phyloP scores from a whole-genome alignment of 768 basidiomycete genomes.

The Lentinula aciculospora region DNA sequence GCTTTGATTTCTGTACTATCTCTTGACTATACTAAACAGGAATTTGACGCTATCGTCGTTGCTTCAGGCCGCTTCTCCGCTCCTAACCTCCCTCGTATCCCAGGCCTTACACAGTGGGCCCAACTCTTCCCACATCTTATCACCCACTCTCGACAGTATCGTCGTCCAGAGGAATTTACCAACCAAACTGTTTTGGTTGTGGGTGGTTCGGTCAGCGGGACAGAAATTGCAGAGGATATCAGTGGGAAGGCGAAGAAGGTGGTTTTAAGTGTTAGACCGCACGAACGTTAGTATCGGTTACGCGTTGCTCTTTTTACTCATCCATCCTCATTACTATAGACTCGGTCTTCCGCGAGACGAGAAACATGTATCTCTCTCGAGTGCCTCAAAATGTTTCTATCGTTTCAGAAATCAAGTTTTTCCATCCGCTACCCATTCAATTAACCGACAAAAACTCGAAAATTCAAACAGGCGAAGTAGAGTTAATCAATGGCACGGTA shows the following conservation, averaged over 20 bases:
- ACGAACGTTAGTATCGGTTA: not conserved
- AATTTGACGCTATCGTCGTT: constrained; percentile 29
- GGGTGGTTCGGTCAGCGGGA: constrained; percentile 30
- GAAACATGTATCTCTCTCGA: not conserved
- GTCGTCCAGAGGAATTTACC: constrained; percentile 27
- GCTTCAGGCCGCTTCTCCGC: constrained; percentile 29
- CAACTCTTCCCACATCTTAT: constrained; percentile 26
- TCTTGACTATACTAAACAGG: constrained; percentile 15
- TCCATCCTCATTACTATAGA: not conserved
- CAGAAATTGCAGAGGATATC: constrained; percentile 18
- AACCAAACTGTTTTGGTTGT: constrained; percentile 37
- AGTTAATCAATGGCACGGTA: constrained; percentile 32
- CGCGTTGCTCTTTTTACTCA: too few species aligned
- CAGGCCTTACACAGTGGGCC: constrained; percentile 29
- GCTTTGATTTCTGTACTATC: not conserved
- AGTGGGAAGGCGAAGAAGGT: constrained; percentile 24
- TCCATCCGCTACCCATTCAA: constrained; percentile 19
- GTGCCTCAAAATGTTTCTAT: constrained; percentile 26
- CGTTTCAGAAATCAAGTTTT: constrained; percentile 33
- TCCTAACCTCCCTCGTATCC: constrained; percentile 25
- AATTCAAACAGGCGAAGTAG: constrained; percentile 22
- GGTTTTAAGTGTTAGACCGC: constrained; percentile 24
- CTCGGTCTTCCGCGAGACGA: not conserved
- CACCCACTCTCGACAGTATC: constrained; percentile 36
- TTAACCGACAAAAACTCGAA: not conserved